Percentiles rank a stretch among this genome's conserved stretches.
These are phyloP conservation scores for Fusarium caatingaense DNA, from an alignment of 2,329 filamentous ascomycete species.

Conservation along the genomic window DNA sequence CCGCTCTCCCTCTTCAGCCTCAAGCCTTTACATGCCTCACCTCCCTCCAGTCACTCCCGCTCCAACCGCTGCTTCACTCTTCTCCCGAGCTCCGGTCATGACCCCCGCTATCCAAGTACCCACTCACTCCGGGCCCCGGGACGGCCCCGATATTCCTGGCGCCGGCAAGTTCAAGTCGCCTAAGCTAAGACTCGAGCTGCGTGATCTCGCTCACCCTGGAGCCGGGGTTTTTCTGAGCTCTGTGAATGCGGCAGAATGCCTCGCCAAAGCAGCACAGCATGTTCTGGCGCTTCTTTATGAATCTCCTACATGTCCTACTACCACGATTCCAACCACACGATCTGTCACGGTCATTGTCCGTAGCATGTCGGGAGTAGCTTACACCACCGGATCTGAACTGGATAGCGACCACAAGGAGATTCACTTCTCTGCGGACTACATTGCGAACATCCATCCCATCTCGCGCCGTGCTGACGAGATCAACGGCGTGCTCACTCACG, in stretches of 20 bases:
- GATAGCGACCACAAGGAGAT: slow-evolving; percentile 93
- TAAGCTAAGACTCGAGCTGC: slow-evolving; percentile 69
- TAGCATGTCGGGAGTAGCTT: slow-evolving; percentile 85
- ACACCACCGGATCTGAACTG: slow-evolving; percentile 83
- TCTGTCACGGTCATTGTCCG: slow-evolving; percentile 87
- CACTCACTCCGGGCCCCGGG: slow-evolving; percentile 28
- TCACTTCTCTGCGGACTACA: slow-evolving; percentile 84
- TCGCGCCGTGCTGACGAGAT: slow-evolving; percentile 70
- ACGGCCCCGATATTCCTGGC: slow-evolving; percentile 30
- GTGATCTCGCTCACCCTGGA: slow-evolving; percentile 70
- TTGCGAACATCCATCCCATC: slow-evolving; percentile 60
- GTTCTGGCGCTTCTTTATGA: slow-evolving; percentile 80
- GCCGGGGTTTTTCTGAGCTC: slow-evolving; percentile 73
- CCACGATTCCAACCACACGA: slow-evolving; percentile 72
- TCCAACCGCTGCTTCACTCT: slow-evolving; percentile 40
- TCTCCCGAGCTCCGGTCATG: slow-evolving; percentile 42
- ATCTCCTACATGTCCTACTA: slow-evolving; percentile 55
- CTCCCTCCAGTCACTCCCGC: slow-evolving; percentile 40
- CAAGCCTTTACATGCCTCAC: slow-evolving; percentile 40
- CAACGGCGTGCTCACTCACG: slow-evolving; percentile 85
- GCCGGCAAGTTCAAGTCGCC: slow-evolving; percentile 57
- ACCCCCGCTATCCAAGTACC: slow-evolving; percentile 45
- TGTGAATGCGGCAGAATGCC: slow-evolving; percentile 70
- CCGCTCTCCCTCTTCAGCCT: neutral
- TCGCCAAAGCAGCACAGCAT: slow-evolving; percentile 71